Base-by-base conservation (phyloP, 768 basidiomycete genomes). In the Clitopilus hobsonii region DNA sequence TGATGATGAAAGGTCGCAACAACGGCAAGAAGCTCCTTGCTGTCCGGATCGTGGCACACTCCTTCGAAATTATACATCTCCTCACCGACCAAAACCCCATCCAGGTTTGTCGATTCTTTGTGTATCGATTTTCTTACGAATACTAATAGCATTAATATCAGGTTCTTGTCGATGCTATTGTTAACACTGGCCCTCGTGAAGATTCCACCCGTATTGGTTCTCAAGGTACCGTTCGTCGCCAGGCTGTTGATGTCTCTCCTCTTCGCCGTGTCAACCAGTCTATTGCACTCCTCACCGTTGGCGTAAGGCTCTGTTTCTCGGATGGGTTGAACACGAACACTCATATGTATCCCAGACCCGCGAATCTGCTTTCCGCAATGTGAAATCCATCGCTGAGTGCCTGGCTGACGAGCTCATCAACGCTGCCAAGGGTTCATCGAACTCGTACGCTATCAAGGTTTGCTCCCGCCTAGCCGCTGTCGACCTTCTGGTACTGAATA, bases 1-100 rank as follows among this genome's bases (percentile, higher is more conserved):
- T 99, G 71, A 99, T 99, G 97, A 99, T 99, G 97, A 97, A 98
- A 80, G 97, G 97, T 58, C 94, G 97, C 76, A 99, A 98, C 88
- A 98, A 95, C 78, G 97, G 97, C 70, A 98, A 98, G 83, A 98
- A 98, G 79, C 87, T 98, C 71, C 77, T 99, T 74, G 89, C 97
- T 67, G 92, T 99, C 74, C 94, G 97, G 76, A 99, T 99, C 67
- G 97, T 99, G 68, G 91, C 94, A 57, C 97, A 99, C 75, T 91
- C 97, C 29, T 99, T 99, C 72, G 97, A 99, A 79, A 95, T 99
- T 73, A 95, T 98, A 78, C 91, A 98, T 82, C 94, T 99, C 73
- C 91, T 99, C 75, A 94, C 93, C 66, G 97, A 99, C 85, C 94
- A 96, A 78, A 99, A 99, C 82, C 97, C 97, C 59, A 94, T 99